Evolutionary conservation across 2,329 filamentous ascomycete genomes (phyloP).

Genomic region (Aspergillus puulaauensis): DNA sequence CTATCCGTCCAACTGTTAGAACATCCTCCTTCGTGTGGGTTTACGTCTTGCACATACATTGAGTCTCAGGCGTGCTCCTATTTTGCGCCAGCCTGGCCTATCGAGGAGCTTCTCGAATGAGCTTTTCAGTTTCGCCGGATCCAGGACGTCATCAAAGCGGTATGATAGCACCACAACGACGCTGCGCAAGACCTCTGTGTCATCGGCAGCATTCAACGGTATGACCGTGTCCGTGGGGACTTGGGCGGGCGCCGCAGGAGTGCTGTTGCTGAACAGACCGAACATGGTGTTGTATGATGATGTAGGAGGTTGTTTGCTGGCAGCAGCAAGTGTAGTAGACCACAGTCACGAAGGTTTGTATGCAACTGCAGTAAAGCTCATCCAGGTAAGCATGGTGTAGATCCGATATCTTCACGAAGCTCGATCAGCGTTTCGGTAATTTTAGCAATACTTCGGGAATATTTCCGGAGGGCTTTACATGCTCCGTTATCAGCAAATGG

Average conservation of each 20-base stretch:
- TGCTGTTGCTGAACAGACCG: neutral
- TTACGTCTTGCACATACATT: neutral
- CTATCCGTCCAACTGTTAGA: neutral
- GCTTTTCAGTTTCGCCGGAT: neutral
- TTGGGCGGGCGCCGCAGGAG: neutral
- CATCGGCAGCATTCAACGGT: neutral
- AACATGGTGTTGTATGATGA: neutral
- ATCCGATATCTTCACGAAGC: neutral
- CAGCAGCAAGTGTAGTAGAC: neutral
- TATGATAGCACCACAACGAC: neutral
- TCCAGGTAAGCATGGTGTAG: neutral
- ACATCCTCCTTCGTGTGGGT: neutral
- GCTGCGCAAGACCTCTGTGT: neutral
- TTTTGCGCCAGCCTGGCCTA: neutral
- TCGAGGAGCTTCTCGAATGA: neutral
- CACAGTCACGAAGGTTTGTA: neutral
- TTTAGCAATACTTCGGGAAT: neutral
- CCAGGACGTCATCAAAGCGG: neutral
- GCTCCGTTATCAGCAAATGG: neutral
- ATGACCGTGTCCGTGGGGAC: neutral
- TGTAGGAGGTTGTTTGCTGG: neutral
- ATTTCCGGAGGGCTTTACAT: neutral
- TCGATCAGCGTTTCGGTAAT: neutral
- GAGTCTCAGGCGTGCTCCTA: neutral
- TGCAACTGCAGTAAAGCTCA: neutral